A percentile compares a stretch with the other conserved stretches of the same genome.
Evolutionary conservation across 1,139 yeast species (phyloP).

Genomic region (Suhomyces anneliseae): DNA sequence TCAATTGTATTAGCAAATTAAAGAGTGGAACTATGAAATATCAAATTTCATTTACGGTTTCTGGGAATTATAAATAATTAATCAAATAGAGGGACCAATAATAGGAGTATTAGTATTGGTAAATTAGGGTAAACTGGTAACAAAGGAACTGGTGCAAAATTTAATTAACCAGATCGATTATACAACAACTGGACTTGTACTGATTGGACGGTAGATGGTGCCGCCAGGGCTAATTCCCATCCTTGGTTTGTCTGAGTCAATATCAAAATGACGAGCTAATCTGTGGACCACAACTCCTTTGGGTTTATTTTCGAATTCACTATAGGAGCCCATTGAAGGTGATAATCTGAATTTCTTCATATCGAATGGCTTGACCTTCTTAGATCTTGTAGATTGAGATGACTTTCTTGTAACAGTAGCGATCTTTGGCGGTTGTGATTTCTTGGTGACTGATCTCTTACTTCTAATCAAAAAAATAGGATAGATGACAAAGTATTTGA

Average conservation of each 20-base stretch:
- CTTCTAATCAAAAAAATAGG: constrained; percentile 13
- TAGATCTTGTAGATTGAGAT: not conserved
- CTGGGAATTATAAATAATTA: too few species aligned
- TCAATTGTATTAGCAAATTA: too few species aligned
- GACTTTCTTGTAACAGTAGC: not conserved
- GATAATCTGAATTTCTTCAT: constrained; percentile 13
- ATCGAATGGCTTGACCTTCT: not conserved
- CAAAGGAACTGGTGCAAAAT: too few species aligned
- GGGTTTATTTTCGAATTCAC: constrained; percentile 4
- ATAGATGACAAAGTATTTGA: constrained; percentile 18
- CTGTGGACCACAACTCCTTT: constrained; percentile 15
- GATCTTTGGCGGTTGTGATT: not conserved
- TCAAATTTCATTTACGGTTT: too few species aligned
- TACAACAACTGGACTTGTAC: too few species aligned
- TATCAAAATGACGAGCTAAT: constrained; percentile 16
- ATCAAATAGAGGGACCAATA: too few species aligned
- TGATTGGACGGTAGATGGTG: too few species aligned
- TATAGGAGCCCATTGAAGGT: constrained; percentile 3
- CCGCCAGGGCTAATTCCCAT: too few species aligned
- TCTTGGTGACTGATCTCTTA: not conserved
- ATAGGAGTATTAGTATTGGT: too few species aligned
- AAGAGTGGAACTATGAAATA: too few species aligned
- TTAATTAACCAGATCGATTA: too few species aligned
- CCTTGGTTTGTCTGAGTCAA: not conserved
- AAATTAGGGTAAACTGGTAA: too few species aligned